Percentiles rank a stretch among this genome's conserved stretches.
phyloP scores from a whole-genome alignment of 768 basidiomycete species.

The Tylopilus plumbeoviolaceoides region DNA sequence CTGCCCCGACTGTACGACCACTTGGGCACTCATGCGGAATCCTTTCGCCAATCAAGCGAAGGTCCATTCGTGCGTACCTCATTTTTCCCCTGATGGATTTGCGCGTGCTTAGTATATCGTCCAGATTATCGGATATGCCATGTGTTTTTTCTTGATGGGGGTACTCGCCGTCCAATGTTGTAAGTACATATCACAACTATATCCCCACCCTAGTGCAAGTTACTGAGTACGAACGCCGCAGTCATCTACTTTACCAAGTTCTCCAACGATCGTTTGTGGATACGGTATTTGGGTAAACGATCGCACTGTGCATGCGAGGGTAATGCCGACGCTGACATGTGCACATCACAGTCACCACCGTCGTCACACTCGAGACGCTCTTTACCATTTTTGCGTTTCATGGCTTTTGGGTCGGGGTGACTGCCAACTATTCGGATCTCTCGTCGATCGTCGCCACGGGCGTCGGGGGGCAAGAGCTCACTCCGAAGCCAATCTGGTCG shows the following conservation, averaged over 20 bases:
- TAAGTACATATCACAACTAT: background rate
- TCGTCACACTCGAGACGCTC: background rate
- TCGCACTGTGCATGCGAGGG: background rate
- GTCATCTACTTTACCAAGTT: background rate
- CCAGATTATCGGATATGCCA: background rate
- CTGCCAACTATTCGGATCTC: background rate
- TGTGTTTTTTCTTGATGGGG: background rate
- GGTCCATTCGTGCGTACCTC: background rate
- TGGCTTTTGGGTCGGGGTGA: too few species aligned
- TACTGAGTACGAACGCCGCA: background rate
- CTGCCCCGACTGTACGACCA: background rate
- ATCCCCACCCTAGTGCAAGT: background rate
- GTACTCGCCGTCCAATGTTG: background rate
- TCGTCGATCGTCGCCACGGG: background rate
- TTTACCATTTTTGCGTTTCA: background rate
- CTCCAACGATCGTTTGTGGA: background rate
- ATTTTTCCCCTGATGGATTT: background rate
- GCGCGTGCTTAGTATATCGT: background rate
- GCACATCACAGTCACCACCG: background rate
- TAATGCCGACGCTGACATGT: background rate
- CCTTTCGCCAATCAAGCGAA: background rate
- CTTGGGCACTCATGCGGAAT: background rate
- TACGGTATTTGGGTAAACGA: background rate
- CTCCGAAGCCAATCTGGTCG: background rate
- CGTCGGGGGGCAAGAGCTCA: background rate